Evolutionary conservation across 2,329 filamentous ascomycete species (phyloP).

Genomic region (Phialocephala sp.): DNA sequence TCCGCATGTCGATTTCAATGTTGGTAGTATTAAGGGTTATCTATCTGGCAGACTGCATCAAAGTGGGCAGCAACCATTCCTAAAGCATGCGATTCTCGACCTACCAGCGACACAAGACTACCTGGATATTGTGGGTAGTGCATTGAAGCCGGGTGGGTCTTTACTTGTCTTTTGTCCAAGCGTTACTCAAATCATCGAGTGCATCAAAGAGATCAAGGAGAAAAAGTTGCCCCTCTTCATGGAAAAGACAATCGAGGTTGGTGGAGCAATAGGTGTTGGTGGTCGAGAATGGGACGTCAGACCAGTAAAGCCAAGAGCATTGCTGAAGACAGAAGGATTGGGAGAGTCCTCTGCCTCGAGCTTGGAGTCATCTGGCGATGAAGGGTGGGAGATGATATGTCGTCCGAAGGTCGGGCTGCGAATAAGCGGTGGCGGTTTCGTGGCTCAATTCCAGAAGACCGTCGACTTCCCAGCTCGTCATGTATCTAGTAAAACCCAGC

Average conservation of each 20-base stretch:
- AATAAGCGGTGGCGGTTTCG: conserved; percentile 56
- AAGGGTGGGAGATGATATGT: conserved; percentile 54
- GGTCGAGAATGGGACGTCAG: conserved; percentile 70
- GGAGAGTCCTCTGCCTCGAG: conserved; percentile 4
- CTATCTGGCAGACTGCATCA: conserved; percentile 56
- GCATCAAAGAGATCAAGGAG: conserved; percentile 59
- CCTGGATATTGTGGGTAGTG: conserved; percentile 56
- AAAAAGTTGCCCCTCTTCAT: conserved; percentile 59
- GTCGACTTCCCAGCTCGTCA: conserved; percentile 6
- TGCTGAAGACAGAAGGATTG: conserved; percentile 30
- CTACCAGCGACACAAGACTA: conserved; percentile 66
- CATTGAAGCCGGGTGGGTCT: conserved; percentile 67
- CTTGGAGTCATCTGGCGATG: conserved; percentile 14
- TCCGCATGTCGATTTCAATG: conserved; percentile 74
- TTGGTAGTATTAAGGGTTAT: conserved; percentile 69
- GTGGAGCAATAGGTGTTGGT: conserved; percentile 52
- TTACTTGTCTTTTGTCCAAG: conserved; percentile 77
- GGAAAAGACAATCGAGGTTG: conserved; percentile 66
- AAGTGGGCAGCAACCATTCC: conserved; percentile 60
- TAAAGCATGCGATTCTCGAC: conserved; percentile 76
- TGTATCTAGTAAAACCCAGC: conserved; percentile 5
- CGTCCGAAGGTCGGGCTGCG: conserved; percentile 55
- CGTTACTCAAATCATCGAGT: conserved; percentile 77
- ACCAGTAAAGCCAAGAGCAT: conserved; percentile 46
- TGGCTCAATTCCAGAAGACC: conserved; percentile 49